Conservation (phyloP, 2,329 filamentous ascomycete genomes). For the Geosmithia morbida region DNA sequence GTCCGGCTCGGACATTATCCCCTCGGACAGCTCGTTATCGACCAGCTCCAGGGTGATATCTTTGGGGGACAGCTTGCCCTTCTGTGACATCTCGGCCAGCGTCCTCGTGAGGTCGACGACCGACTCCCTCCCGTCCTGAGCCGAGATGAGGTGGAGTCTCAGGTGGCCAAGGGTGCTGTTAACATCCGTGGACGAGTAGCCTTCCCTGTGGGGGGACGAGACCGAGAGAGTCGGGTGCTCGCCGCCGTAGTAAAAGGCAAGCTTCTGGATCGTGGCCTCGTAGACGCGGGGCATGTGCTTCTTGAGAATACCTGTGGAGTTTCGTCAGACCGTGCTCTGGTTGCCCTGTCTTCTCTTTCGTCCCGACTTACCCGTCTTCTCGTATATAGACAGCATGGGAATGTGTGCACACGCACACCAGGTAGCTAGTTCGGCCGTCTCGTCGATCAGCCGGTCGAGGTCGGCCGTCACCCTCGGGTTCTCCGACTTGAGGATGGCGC, state of each 20-base stretch:
- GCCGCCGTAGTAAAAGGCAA: slow-evolving; percentile 76
- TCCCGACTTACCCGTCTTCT: slow-evolving; percentile 60
- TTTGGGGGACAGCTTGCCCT: slow-evolving; percentile 61
- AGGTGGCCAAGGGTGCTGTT: slow-evolving; percentile 24
- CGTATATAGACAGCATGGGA: slow-evolving; percentile 77
- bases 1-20: slow-evolving; percentile 79
- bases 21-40: slow-evolving; percentile 70
- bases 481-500: slow-evolving; percentile 67
- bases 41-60: slow-evolving; percentile 81
- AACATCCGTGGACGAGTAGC: slow-evolving; percentile 12
- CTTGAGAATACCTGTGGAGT: slow-evolving; percentile 62
- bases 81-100: slow-evolving; percentile 86
- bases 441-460: slow-evolving; percentile 72
- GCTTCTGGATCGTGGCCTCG: slow-evolving; percentile 61
- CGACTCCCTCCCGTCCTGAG: slow-evolving; percentile 81
- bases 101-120: slow-evolving; percentile 93
- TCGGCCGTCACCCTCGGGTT: slow-evolving; percentile 56
- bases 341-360: background rate
- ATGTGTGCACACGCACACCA: slow-evolving; percentile 91
- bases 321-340: background rate
- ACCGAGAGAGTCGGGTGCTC: slow-evolving; percentile 55
- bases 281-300: slow-evolving; percentile 78
- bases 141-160: slow-evolving; percentile 64
- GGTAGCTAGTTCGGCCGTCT: slow-evolving; percentile 80
- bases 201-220: slow-evolving; percentile 26